Base-by-base conservation (phyloP, 2,329 filamentous ascomycete genomes). In the Fusarium citri region DNA sequence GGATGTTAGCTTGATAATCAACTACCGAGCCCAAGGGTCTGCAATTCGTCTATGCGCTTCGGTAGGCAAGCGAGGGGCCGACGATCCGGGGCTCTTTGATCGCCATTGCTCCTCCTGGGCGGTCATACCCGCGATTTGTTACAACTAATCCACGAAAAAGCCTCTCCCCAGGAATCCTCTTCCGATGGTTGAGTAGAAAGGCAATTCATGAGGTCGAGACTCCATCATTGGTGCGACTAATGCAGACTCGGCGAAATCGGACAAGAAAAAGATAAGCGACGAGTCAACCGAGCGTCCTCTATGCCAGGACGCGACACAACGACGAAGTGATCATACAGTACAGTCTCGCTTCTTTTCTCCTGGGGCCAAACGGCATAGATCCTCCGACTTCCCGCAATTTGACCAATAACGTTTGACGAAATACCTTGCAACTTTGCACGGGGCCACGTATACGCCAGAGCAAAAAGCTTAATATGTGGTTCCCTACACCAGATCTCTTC, bases 401-500 rank as follows among this genome's bases (percentile, higher is more conserved):
- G 10, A 4, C 48, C 30, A 50, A 25, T 50, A 12, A 5, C 15
- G 30, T 22, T 25, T 25, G 22, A 34, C 11, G 11, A 23, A 22
- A 25, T 18, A 20, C 15, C 18, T 7, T n/a, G 46, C 16, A 8
- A 34, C 28, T 14, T 34, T 16, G 20, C 47, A 23, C 18, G 8
- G 11, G 31, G 18, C 20, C 5, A 30, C n/a, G 23, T 23, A 15
- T 10, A 25, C 16, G 10, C 12, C 16, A 50, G 28, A 30, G 48
- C 16, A 4, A 5, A 50, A 50, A 50, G 30, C 30, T n/a, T 50
- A 50, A 50, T 50, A 25, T 50, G 31, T 50, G 48, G 48, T 30
- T 22, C 47, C 22, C 2, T 37, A 5, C 12, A 37, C 16, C 28
- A 31, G 30, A 50, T 50, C 48, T 25, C 22, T 50, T 37, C 48